These are phyloP conservation scores for Nothopassalora personata DNA, from an alignment of 2,329 filamentous ascomycete species.

Conservation along the genomic window DNA sequence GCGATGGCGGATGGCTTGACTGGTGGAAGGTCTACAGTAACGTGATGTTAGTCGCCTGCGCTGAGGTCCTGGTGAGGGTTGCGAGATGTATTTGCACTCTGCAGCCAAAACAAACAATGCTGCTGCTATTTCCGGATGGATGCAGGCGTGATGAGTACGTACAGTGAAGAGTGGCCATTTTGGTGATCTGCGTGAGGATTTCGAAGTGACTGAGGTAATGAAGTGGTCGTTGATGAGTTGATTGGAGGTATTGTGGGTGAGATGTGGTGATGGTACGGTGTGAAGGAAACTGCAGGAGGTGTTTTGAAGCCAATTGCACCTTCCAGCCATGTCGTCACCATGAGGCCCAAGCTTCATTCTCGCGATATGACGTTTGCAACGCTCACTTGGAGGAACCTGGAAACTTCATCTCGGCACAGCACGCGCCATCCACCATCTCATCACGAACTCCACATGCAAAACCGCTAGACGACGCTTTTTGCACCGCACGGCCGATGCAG, in stretches of 20 bases:
- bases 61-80: background rate
- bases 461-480: background rate
- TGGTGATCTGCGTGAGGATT: slow-evolving; percentile 29
- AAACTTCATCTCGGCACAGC: background rate
- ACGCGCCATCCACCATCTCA: background rate
- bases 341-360: background rate
- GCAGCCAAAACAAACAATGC: slow-evolving; percentile 6
- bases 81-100: background rate
- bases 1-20: slow-evolving; percentile 98
- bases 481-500: background rate
- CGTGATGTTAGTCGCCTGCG: slow-evolving; percentile 10
- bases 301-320: background rate
- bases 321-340: background rate
- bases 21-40: slow-evolving; percentile 58
- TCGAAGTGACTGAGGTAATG: slow-evolving; percentile 8
- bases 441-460: background rate
- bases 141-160: slow-evolving; percentile 31
- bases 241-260: background rate
- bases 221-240: slow-evolving; percentile 1
- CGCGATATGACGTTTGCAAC: background rate
- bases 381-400: background rate
- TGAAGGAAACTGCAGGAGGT: background rate
- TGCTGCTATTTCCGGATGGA: background rate
- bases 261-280: background rate
- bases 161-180: slow-evolving; percentile 58